Percentiles rank a stretch among this genome's conserved stretches.
These are phyloP conservation scores for Tremella mesenterica DNA, from an alignment of 768 basidiomycete species.

Conservation along the genomic window DNA sequence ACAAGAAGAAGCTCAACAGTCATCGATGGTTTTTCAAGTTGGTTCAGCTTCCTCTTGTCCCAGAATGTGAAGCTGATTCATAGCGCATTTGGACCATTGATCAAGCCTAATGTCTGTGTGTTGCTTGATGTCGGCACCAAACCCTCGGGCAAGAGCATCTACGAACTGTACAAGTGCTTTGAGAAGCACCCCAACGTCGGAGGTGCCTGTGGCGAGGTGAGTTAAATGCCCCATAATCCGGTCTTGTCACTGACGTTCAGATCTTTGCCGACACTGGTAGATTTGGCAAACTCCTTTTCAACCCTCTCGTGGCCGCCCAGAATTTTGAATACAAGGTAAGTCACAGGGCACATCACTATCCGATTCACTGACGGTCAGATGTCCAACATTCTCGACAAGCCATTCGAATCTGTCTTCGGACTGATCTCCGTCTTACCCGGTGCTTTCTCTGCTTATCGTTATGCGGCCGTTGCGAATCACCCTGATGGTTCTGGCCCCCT, in stretches of 20 bases:
- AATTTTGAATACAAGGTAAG: conserved; percentile 41
- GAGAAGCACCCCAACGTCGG: conserved; percentile 40
- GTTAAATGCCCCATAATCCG: too few relatives aligned
- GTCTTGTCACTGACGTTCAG: neutral
- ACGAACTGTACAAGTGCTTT: conserved; percentile 41
- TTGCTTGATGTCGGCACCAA: conserved; percentile 43
- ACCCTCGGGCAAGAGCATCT: conserved; percentile 37
- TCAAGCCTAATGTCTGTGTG: conserved; percentile 42
- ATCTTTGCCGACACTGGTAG: conserved; percentile 36
- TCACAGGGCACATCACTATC: neutral
- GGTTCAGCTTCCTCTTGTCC: neutral
- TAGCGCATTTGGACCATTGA: conserved; percentile 36
- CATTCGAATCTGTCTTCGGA: conserved; percentile 39
- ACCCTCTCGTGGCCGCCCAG: conserved; percentile 39
- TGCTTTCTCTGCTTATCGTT: conserved; percentile 40
- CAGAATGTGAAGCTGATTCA: neutral
- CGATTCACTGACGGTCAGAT: conserved; percentile 16
- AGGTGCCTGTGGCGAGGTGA: conserved; percentile 41
- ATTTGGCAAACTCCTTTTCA: conserved; percentile 31
- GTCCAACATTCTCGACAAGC: conserved; percentile 40
- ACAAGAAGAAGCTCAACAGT: conserved; percentile 42
- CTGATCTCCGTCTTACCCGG: conserved; percentile 39
- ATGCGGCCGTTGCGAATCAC: conserved; percentile 38
- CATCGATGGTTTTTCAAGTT: conserved; percentile 43
- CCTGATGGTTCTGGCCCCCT: conserved; percentile 38